Evolutionary conservation across 768 basidiomycete species (phyloP).

Genomic region (Calocybe indica): DNA sequence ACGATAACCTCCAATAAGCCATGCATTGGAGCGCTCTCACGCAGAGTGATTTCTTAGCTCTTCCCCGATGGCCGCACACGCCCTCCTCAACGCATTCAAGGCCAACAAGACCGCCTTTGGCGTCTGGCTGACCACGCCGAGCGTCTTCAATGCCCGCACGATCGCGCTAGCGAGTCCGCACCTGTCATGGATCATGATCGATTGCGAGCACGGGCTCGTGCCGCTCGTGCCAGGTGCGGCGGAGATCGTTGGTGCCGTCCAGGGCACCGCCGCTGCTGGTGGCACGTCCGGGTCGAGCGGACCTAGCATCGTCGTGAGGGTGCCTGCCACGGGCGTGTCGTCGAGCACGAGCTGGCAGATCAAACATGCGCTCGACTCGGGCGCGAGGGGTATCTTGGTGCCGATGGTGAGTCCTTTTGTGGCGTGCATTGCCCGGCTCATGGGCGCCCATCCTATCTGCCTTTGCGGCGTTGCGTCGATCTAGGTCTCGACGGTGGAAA

Average conservation of each 20-base stretch:
- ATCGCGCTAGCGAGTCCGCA: slow-evolving; percentile 50
- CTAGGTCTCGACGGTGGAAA: slow-evolving; percentile 51
- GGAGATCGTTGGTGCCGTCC: slow-evolving; percentile 50
- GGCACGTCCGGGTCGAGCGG: slow-evolving; percentile 9
- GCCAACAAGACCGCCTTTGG: slow-evolving; percentile 59
- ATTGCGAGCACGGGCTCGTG: slow-evolving; percentile 64
- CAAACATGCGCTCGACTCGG: slow-evolving; percentile 65
- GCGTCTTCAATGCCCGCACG: slow-evolving; percentile 51
- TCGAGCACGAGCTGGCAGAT: slow-evolving; percentile 63
- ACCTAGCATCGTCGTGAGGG: slow-evolving; percentile 52
- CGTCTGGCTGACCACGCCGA: slow-evolving; percentile 58
- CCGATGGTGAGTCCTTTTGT: slow-evolving; percentile 45
- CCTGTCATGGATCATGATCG: slow-evolving; percentile 59
- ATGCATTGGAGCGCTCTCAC: too few species aligned
- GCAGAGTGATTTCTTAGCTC: not conserved
- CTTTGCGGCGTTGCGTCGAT: not conserved
- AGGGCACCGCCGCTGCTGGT: slow-evolving; percentile 33
- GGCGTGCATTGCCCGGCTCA: slow-evolving; percentile 1
- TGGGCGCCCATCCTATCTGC: not conserved
- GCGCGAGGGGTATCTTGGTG: slow-evolving; percentile 57
- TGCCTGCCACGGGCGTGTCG: slow-evolving; percentile 57
- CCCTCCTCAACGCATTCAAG: slow-evolving; percentile 47
- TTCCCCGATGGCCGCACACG: slow-evolving; percentile 42
- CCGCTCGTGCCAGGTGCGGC: slow-evolving; percentile 50
- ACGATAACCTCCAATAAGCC: too few species aligned